Percentiles rank a stretch among this genome's conserved stretches.
Evolutionary conservation across 176 grass and related monocot genomes (phyloP).

Genomic region (Aegilops tauschii): DNA sequence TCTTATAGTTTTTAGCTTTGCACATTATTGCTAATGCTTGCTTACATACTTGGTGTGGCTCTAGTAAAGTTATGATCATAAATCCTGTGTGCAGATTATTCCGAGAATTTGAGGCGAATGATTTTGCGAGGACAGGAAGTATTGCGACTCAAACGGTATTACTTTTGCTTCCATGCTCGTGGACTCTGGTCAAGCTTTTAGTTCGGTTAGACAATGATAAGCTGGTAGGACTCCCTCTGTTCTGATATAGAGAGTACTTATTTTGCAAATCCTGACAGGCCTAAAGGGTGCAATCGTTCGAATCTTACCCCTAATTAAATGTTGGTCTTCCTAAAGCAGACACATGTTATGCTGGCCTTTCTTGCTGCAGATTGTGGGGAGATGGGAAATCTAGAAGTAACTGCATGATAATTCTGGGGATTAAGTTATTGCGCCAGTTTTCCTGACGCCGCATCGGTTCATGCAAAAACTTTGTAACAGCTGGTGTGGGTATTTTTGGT

Average conservation of each 20-base stretch:
- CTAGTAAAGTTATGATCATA: neutral
- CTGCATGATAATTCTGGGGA: neutral
- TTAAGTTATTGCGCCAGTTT: neutral
- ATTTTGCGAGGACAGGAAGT: slow-evolving; percentile 85
- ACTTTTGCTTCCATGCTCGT: neutral
- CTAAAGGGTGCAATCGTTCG: too few relatives aligned
- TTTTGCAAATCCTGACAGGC: too few relatives aligned
- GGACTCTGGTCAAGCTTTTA: neutral
- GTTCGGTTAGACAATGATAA: neutral
- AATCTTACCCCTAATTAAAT: too few relatives aligned
- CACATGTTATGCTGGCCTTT: too few relatives aligned
- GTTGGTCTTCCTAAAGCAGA: too few relatives aligned
- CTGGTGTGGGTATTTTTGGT: neutral
- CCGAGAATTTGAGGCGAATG: slow-evolving; percentile 68
- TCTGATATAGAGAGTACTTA: neutral
- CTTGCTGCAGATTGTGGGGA: too few relatives aligned
- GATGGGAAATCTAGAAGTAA: neutral
- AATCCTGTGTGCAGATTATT: slow-evolving; percentile 52
- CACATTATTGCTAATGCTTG: neutral
- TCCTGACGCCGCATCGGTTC: too few relatives aligned
- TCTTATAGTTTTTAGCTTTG: neutral
- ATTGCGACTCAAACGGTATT: slow-evolving; percentile 70
- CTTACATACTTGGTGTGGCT: neutral
- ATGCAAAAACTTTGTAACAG: neutral
- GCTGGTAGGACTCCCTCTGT: neutral